A percentile compares a stretch with the other conserved stretches of the same genome.
Conservation (phyloP, 495 filamentous ascomycete genomes). For the Hypomontagnella monticulosa region DNA sequence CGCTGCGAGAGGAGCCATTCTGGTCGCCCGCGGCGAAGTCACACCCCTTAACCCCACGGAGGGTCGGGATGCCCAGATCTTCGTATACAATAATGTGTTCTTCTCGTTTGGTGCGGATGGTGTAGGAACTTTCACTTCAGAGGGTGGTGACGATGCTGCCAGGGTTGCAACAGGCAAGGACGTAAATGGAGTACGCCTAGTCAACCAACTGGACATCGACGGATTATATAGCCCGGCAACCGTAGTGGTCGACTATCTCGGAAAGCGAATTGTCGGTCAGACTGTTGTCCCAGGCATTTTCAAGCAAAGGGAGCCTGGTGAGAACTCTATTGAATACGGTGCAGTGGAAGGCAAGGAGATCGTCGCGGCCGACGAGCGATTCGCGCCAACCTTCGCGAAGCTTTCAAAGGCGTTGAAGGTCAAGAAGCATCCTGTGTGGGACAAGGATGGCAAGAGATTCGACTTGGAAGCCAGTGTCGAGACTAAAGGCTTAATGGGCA, state of each 20-base stretch:
- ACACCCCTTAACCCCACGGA: constrained; percentile 98
- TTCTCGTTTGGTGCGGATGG: constrained; percentile 98
- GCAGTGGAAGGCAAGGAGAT: constrained; percentile 97
- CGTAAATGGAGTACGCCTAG: constrained; percentile 88
- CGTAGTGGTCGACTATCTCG: constrained; percentile 95
- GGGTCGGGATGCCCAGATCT: constrained; percentile 92
- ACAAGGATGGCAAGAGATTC: constrained; percentile 90
- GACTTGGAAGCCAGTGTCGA: constrained; percentile 96
- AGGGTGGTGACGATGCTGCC: constrained; percentile 97
- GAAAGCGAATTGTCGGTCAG: constrained; percentile 96
- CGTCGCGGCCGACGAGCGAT: constrained; percentile 86
- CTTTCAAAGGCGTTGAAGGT: constrained; percentile 85
- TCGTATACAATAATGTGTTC: constrained; percentile 99
- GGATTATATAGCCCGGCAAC: constrained; percentile 95
- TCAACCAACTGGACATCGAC: constrained; percentile 96
- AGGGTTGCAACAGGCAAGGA: constrained; percentile 97
- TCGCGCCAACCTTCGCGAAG: constrained; percentile 86
- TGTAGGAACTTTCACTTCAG: constrained; percentile 93
- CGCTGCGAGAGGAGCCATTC: constrained; percentile 88
- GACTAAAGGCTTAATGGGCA: constrained; percentile 97
- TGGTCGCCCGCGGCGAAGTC: constrained; percentile 93
- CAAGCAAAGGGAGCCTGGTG: constrained; percentile 95
- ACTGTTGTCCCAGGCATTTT: constrained; percentile 99
- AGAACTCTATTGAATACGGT: constrained; percentile 99
- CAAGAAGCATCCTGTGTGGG: constrained; percentile 97